Base-by-base conservation (phyloP, 1,139 yeast species). In the Yamadazyma songkhlaensis region DNA sequence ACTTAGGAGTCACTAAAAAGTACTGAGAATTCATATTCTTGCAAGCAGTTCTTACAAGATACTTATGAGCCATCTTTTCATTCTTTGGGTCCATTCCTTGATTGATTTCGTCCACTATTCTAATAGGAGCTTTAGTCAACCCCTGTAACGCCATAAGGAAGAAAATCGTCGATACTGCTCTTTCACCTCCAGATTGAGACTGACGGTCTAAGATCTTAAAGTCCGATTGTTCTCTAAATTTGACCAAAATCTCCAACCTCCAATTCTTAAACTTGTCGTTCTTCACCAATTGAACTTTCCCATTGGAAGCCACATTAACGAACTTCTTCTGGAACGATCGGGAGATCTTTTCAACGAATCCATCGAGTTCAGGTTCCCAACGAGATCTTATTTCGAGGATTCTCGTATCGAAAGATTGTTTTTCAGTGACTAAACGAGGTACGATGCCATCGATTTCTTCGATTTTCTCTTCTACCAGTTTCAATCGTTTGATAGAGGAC, bases 61-160 rank as follows among this genome's bases (percentile, higher is more conserved):
- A 78, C 46, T 79, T 77, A 55, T 92, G 97, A 3, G 95, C 94
- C 64, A 79, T 74, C 46, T 94, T 78, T 60, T 94, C 98, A 55
- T 92, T 92, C 43, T 78, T 77, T 7, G 95, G 88, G 62, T 94
- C 99, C 97, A 94, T 90, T 47, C 98, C 99, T 64, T 94, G 99
- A 59, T 94, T 94, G 47, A 94, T 94, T 65, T 94, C 99, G 60
- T 94, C 99, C 6, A 94, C 97, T 3, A 92, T 92, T 52, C 97
- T 71, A 55, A 94, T 88, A 8, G 98, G 98, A 0, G 97, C 89
- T 29, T 76, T 76, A 0, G 97, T 83, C 41, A 87, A 70, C n/a
- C 90, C 92, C 62, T 94, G 99, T 43, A 94, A 64, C 1, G 97
- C 84, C 74, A 94, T 86, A 51, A 94, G 75, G 55, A 85, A 94